Conservation (phyloP, 768 basidiomycete species). For the Cystobasidium ongulense region DNA sequence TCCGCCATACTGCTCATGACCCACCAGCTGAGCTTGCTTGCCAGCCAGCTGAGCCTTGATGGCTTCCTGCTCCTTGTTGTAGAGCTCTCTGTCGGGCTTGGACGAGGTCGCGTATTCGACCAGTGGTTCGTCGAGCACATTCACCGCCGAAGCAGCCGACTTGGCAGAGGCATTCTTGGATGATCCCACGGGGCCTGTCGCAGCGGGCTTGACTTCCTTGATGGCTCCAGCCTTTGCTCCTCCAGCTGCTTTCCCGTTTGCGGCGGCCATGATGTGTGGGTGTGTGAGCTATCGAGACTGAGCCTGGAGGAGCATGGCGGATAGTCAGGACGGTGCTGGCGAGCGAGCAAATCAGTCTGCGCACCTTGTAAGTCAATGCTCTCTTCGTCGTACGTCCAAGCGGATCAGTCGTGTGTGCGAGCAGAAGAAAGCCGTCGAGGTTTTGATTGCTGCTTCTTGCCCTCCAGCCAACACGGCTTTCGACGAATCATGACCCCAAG, state of each 20-base stretch:
- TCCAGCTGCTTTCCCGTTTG: slow-evolving; percentile 9
- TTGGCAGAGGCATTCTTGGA: background rate
- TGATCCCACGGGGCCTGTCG: background rate
- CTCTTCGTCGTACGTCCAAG: background rate
- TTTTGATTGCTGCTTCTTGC: no score
- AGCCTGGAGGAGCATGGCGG: no score
- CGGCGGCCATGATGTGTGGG: background rate
- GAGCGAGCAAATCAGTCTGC: no score
- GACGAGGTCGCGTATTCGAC: slow-evolving; percentile 1
- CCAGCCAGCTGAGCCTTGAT: slow-evolving; percentile 19
- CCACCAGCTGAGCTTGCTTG: slow-evolving; percentile 28
- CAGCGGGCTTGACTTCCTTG: background rate
- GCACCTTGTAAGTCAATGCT: no score
- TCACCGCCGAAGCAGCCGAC: background rate
- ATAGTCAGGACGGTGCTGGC: no score
- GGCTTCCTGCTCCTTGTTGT: slow-evolving; percentile 27
- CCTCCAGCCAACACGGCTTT: no score
- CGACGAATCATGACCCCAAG: no score
- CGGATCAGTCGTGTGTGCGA: background rate
- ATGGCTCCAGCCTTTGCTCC: background rate
- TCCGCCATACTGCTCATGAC: background rate
- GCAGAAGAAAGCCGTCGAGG: no score
- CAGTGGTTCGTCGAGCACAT: background rate
- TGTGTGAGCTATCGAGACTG: background rate
- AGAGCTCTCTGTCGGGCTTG: slow-evolving; percentile 23